Evolutionary conservation across 768 basidiomycete species (phyloP).

Genomic region (Fistulinella prunicolor): DNA sequence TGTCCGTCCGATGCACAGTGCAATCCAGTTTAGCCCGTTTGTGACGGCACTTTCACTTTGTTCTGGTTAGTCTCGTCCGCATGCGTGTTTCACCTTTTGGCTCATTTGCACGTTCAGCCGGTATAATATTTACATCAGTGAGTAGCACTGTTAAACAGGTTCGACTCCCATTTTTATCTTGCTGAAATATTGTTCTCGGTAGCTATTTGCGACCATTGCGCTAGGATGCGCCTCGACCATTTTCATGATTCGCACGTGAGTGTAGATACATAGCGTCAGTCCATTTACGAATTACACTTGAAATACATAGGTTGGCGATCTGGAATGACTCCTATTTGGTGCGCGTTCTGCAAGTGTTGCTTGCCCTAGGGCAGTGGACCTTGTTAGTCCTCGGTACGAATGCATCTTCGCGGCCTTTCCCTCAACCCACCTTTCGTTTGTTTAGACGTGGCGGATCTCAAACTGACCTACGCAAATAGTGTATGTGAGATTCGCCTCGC

Average conservation of each 20-base stretch:
- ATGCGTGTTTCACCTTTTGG: neutral
- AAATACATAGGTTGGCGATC: slow-evolving; percentile 19
- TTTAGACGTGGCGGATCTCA: slow-evolving; percentile 2
- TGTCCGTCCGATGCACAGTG: slow-evolving; percentile 5
- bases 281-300: neutral
- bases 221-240: slow-evolving; percentile 21
- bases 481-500: slow-evolving; percentile 1
- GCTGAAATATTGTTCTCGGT: too few species aligned
- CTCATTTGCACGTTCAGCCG: slow-evolving; percentile 9
- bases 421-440: neutral
- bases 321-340: slow-evolving; percentile 19
- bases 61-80: slow-evolving; percentile 11
- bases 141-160: too few species aligned
- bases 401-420: neutral
- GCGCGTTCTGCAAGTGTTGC: slow-evolving; percentile 6
- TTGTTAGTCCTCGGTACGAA: slow-evolving; percentile 11
- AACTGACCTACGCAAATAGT: neutral
- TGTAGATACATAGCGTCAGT: neutral
- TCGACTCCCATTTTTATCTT: too few species aligned
- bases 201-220: slow-evolving; percentile 5
- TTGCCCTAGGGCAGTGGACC: slow-evolving; percentile 20
- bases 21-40: neutral
- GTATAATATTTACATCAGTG: neutral
- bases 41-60: neutral
- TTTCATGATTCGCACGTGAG: slow-evolving; percentile 27